A percentile compares a stretch with the other conserved stretches of the same genome.
These are phyloP conservation scores for Torulaspora indica DNA, from an alignment of 805 yeast genomes.

Conservation along the genomic window DNA sequence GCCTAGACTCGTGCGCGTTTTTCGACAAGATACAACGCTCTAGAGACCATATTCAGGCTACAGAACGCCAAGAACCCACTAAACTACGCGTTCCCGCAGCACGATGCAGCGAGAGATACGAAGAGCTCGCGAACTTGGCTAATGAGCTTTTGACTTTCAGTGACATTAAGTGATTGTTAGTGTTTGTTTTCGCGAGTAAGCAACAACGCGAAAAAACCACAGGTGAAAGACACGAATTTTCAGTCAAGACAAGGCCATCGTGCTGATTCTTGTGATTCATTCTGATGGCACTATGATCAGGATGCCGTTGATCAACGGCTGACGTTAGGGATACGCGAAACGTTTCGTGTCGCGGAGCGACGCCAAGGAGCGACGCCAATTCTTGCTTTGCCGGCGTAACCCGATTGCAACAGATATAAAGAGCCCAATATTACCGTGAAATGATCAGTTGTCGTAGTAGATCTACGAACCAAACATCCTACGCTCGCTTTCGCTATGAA, in stretches of 20 bases:
- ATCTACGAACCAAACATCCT: not conserved
- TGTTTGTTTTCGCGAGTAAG: constrained; percentile 3
- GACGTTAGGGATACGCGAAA: constrained; percentile 4
- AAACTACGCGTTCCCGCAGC: not conserved
- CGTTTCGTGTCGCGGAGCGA: not conserved
- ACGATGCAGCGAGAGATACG: constrained; percentile 9
- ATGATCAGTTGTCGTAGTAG: no score
- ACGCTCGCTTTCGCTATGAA: constrained; percentile 7
- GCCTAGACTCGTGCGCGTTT: constrained; percentile 12
- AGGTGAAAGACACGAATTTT: constrained; percentile 3
- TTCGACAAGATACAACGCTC: constrained; percentile 18
- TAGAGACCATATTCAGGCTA: constrained; percentile 12
- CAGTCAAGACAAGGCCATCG: not conserved
- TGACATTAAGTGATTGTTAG: not conserved
- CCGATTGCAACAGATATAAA: no score
- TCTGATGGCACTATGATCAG: not conserved
- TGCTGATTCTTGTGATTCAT: not conserved
- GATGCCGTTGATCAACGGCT: not conserved
- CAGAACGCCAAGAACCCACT: not conserved
- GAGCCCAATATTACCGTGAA: no score
- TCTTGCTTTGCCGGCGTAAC: not conserved
- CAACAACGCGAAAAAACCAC: constrained; percentile 2
- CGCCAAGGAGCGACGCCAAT: not conserved
- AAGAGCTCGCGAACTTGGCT: constrained; percentile 9
- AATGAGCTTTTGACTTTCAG: not conserved